Evolutionary conservation across 371 early-diverging fungal species (phyloP).

Genomic region (Rhizopus delemar): DNA sequence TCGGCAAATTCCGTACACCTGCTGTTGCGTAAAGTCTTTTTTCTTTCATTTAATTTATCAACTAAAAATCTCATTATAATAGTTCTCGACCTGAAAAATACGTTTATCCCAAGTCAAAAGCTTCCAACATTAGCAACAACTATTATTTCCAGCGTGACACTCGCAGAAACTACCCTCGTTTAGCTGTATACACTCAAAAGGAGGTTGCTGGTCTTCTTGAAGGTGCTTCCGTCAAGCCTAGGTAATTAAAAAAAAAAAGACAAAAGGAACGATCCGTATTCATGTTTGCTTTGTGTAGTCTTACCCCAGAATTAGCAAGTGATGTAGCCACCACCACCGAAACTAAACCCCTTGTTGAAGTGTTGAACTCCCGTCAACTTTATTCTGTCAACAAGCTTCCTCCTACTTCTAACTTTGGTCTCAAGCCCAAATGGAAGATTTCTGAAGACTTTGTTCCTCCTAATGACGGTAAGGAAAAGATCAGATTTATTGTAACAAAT

Average conservation of each 20-base stretch:
- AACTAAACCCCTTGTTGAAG: slow-evolving; percentile 46
- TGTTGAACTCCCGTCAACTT: slow-evolving; percentile 40
- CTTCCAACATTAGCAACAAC: slow-evolving; percentile 76
- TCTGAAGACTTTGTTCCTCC: slow-evolving; percentile 50
- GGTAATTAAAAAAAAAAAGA: slow-evolving; percentile 24
- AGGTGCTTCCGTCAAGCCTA: slow-evolving; percentile 46
- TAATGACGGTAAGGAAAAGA: slow-evolving; percentile 42
- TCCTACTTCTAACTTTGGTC: slow-evolving; percentile 49
- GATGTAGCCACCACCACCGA: slow-evolving; percentile 18
- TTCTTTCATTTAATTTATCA: background rate
- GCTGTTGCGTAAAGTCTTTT: slow-evolving; percentile 52
- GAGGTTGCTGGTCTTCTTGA: slow-evolving; percentile 71
- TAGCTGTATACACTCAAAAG: slow-evolving; percentile 80
- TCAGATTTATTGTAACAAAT: slow-evolving; percentile 11
- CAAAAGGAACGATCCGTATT: background rate
- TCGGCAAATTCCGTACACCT: slow-evolving; percentile 62
- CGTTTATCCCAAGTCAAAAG: slow-evolving; percentile 54
- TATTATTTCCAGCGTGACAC: slow-evolving; percentile 89
- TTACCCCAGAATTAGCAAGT: slow-evolving; percentile 30
- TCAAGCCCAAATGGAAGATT: slow-evolving; percentile 41
- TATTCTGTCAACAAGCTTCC: slow-evolving; percentile 36
- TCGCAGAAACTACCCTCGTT: slow-evolving; percentile 88
- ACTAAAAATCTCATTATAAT: background rate
- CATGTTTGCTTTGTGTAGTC: slow-evolving; percentile 12
- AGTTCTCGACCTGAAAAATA: slow-evolving; percentile 61